Evolutionary conservation across 768 basidiomycete species (phyloP), one percentile per base, ranked within the genome.

Genomic region (Pluteus cervinus): DNA sequence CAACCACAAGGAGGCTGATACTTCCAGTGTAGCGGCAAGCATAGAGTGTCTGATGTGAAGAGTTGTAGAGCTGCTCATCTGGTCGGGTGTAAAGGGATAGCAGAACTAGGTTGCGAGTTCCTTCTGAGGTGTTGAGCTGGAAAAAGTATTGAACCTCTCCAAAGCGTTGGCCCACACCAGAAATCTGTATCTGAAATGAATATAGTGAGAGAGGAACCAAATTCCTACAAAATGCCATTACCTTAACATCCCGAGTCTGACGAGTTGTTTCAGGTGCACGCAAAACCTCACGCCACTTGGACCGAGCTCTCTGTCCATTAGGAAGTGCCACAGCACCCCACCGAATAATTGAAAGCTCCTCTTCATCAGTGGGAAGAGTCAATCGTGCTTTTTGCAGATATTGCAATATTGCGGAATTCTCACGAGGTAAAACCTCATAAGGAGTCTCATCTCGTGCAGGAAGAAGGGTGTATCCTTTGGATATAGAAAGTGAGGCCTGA

Each of bases 271-370:
- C 25, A 17, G 26, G 26, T 29, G 26, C 24, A n/a, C n/a, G n/a
- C n/a, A n/a, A n/a, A 5, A 28, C 29, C 24, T 68, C 65, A 28
- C 53, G 57, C 54, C 52, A 66, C 1, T 42, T 21, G 12, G 57
- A 62, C 2, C 55, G 47, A 7, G 53, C 60, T 37, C 60, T 48
- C 42, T 68, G 65, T 1, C 61, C 61, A 52, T 62, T 68, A n/a
- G 61, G 59, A 18, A 68, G 49, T 7, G 36, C 49, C 0, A 68
- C 29, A 3, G 61, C 48, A 9, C 61, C 58, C 65, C 66, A 66
- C 15, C 44, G 43, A 18, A 37, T n/a, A 33, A 37, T 24, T 33
- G 32, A 14, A 32, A 15, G 17, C 38, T 37, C 40, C n/a, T 29
- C 21, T 9, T 29, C 3, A 29, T 29, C 15, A 44, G 7, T 37